phyloP scores from a whole-genome alignment of 2,329 filamentous ascomycete genomes.

The Incumbomyces lentus region DNA sequence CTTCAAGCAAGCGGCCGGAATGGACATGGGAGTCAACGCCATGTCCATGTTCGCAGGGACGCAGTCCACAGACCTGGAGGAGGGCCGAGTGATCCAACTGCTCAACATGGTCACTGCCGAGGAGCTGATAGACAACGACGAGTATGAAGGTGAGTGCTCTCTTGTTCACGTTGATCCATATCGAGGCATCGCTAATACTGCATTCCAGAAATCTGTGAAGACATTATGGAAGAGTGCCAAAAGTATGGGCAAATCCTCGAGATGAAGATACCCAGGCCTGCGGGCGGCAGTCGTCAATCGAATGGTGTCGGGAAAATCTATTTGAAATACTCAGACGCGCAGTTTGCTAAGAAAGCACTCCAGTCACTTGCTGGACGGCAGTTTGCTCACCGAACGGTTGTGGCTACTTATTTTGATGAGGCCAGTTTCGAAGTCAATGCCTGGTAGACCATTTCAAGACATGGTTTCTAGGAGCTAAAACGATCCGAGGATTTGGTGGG shows the following conservation, averaged over 20 bases:
- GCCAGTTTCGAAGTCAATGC: slow-evolving; percentile 91
- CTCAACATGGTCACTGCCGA: slow-evolving; percentile 98
- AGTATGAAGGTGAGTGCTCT: slow-evolving; percentile 68
- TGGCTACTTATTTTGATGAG: slow-evolving; percentile 94
- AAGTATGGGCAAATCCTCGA: slow-evolving; percentile 80
- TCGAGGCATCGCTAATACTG: slow-evolving; percentile 27
- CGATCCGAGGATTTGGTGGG: too few species aligned
- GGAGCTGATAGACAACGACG: slow-evolving; percentile 84
- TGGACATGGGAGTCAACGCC: slow-evolving; percentile 93
- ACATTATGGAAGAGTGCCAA: slow-evolving; percentile 81
- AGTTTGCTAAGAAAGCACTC: slow-evolving; percentile 73
- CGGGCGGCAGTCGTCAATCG: slow-evolving; percentile 69
- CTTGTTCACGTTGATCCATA: not conserved
- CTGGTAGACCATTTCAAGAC: slow-evolving; percentile 47
- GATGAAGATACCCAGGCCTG: slow-evolving; percentile 87
- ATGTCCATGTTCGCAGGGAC: slow-evolving; percentile 97
- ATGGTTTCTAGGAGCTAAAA: too few species aligned
- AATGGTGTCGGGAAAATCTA: slow-evolving; percentile 95
- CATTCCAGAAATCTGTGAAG: slow-evolving; percentile 78
- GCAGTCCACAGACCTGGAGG: slow-evolving; percentile 65
- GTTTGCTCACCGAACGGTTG: slow-evolving; percentile 91
- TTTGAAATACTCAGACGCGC: slow-evolving; percentile 76
- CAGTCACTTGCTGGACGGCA: slow-evolving; percentile 87
- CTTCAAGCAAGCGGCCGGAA: slow-evolving; percentile 78
- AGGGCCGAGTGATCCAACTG: slow-evolving; percentile 75